These are phyloP conservation scores for Trametes meyenii DNA, from an alignment of 768 basidiomycete species.

Conservation along the genomic window DNA sequence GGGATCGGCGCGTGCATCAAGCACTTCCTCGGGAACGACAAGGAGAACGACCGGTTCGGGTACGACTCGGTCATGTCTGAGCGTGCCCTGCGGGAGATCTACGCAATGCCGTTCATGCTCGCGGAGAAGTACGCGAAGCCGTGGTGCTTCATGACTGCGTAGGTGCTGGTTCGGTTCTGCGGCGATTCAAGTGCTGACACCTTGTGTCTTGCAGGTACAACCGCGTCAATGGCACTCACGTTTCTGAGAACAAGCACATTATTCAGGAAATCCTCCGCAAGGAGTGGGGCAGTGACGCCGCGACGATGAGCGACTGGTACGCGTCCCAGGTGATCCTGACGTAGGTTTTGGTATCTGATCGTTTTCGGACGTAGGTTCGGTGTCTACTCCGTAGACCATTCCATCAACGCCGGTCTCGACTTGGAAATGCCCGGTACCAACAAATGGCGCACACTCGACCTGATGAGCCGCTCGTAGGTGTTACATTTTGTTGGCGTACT, in stretches of 20 bases:
- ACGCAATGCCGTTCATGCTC: slow-evolving; percentile 65
- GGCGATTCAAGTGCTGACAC: background rate
- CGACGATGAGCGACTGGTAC: slow-evolving; percentile 85
- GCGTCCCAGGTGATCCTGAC: slow-evolving; percentile 3
- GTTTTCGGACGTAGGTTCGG: slow-evolving; percentile 58
- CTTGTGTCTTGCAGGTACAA: slow-evolving; percentile 51
- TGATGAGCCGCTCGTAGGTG: slow-evolving; percentile 54
- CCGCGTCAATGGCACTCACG: slow-evolving; percentile 76
- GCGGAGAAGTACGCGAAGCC: slow-evolving; percentile 53
- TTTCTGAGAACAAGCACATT: slow-evolving; percentile 63
- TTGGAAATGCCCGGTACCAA: slow-evolving; percentile 80
- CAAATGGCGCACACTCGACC: slow-evolving; percentile 75
- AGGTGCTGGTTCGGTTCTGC: slow-evolving; percentile 31
- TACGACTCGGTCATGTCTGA: slow-evolving; percentile 55
- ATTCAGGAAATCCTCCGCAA: slow-evolving; percentile 63
- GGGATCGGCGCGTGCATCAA: slow-evolving; percentile 81
- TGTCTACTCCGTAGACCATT: slow-evolving; percentile 62
- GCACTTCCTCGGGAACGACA: slow-evolving; percentile 84
- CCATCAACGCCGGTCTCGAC: slow-evolving; percentile 77
- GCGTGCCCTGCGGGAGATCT: slow-evolving; percentile 59
- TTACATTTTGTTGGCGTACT: too few relatives aligned
- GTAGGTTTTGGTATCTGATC: background rate
- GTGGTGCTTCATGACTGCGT: slow-evolving; percentile 66
- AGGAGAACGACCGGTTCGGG: slow-evolving; percentile 73
- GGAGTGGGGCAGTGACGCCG: slow-evolving; percentile 76